These are phyloP conservation scores for Ramaria sp. DNA, from an alignment of 768 basidiomycete genomes.

Conservation along the genomic window DNA sequence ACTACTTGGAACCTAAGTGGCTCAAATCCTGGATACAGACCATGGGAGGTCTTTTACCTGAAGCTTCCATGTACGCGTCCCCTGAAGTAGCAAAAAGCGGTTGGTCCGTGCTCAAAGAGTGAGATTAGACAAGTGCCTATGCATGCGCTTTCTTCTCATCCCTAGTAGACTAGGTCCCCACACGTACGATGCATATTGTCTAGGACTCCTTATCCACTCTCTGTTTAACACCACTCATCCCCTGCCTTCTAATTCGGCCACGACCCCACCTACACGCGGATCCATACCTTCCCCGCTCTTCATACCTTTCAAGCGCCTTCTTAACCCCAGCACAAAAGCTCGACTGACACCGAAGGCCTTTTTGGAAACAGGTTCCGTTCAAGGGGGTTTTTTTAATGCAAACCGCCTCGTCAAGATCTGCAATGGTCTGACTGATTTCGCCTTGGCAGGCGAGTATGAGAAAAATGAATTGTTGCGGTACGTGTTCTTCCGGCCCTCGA, in stretches of 20 bases:
- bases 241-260: constrained; percentile 38
- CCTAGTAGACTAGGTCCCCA: constrained; percentile 36
- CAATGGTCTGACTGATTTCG: constrained; percentile 75
- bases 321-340: constrained; percentile 80
- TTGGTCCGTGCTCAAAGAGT: constrained; percentile 81
- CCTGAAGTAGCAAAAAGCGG: constrained; percentile 88
- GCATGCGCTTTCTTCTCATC: constrained; percentile 26
- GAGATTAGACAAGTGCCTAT: constrained; percentile 15
- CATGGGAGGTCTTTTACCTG: constrained; percentile 53
- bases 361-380: constrained; percentile 68
- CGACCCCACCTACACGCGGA: constrained; percentile 60
- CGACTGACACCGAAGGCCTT: constrained; percentile 70
- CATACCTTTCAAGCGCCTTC: constrained; percentile 72
- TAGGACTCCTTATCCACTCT: constrained; percentile 76
- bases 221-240: constrained; percentile 84
- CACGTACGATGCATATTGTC: constrained; percentile 75
- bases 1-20: not conserved
- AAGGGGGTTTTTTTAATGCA: constrained; percentile 66
- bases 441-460: constrained; percentile 70
- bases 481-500: constrained; percentile 1
- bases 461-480: constrained; percentile 64
- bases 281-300: constrained; percentile 68
- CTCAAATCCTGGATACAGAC: constrained; percentile 34
- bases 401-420: constrained; percentile 84
- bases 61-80: constrained; percentile 48